These are phyloP conservation scores for Misopates orontium DNA, from an alignment of 257 asterid species.

Conservation along the genomic window DNA sequence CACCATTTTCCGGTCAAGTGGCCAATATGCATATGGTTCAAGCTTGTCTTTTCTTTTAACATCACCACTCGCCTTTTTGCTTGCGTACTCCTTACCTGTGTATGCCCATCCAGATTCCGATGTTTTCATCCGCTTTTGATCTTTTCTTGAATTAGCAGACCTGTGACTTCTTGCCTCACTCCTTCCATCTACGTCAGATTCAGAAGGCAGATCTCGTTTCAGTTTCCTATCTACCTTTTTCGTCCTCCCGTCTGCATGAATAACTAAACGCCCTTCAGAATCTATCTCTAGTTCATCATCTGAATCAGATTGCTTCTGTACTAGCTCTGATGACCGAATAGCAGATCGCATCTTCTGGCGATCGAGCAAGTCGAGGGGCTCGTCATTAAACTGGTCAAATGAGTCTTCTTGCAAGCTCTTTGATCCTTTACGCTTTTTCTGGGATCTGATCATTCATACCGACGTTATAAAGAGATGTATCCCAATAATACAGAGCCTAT, in stretches of 20 bases:
- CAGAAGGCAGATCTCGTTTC: conserved; percentile 37
- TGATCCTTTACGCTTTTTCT: conserved; percentile 53
- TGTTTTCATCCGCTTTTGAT: conserved; percentile 60
- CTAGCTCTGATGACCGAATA: conserved; percentile 61
- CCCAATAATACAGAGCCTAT: too few relatives aligned
- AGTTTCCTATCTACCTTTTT: conserved; percentile 44
- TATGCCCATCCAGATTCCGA: conserved; percentile 84
- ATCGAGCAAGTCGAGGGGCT: conserved; percentile 93
- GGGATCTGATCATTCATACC: conserved; percentile 45
- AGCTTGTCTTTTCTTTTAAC: conserved; percentile 82
- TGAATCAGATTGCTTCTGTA: conserved; percentile 52
- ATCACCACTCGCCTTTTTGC: conserved; percentile 93
- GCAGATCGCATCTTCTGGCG: conserved; percentile 73
- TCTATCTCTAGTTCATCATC: conserved; percentile 83
- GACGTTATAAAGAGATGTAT: too few relatives aligned
- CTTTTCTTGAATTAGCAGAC: conserved; percentile 50
- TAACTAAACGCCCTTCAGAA: conserved; percentile 76
- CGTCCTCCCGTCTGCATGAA: conserved; percentile 53
- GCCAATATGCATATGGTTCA: conserved; percentile 98
- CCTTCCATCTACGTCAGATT: conserved; percentile 46
- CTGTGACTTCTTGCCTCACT: conserved; percentile 53
- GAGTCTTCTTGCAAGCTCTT: conserved; percentile 83
- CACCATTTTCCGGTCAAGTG: conserved; percentile 95
- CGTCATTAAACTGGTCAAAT: conserved; percentile 77
- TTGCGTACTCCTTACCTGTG: conserved; percentile 83